Conservation (phyloP, 148 eudicot species). For the Limonium bicolor region DNA sequence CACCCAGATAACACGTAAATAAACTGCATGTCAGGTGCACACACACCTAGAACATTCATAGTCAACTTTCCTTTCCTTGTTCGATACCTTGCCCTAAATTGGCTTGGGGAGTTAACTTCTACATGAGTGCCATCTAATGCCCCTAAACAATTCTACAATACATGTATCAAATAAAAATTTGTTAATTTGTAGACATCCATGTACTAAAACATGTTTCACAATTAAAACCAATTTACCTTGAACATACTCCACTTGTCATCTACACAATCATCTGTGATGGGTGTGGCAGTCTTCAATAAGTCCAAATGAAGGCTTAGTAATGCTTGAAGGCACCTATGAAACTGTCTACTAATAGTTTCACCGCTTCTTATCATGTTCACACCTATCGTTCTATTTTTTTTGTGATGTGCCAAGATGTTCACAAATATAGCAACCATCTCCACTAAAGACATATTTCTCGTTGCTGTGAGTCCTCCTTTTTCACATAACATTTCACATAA, state of each 20-base stretch:
- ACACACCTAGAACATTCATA: slow-evolving; percentile 14
- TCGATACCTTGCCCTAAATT: slow-evolving; percentile 3
- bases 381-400: slow-evolving; percentile 7
- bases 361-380: slow-evolving; percentile 12
- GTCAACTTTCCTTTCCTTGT: slow-evolving; percentile 1
- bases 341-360: slow-evolving; percentile 13
- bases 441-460: slow-evolving; percentile 9
- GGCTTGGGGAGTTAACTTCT: slow-evolving; percentile 2
- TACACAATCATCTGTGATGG: slow-evolving; percentile 1
- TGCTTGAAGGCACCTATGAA: slow-evolving; percentile 6
- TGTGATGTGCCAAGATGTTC: slow-evolving; percentile 8
- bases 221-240: neutral
- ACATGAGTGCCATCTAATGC: slow-evolving; percentile 7
- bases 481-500: slow-evolving; percentile 10
- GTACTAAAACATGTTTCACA: neutral
- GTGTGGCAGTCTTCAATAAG: slow-evolving; percentile 3
- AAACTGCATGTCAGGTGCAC: slow-evolving; percentile 6
- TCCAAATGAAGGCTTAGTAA: slow-evolving; percentile 8
- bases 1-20: slow-evolving; percentile 12
- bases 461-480: slow-evolving; percentile 6
- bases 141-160: slow-evolving; percentile 10
- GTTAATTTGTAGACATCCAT: neutral
- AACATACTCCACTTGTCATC: slow-evolving; percentile 8
- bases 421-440: slow-evolving; percentile 8
- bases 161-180: neutral